A percentile compares a stretch with the other conserved stretches of the same genome.
Evolutionary conservation across 2,329 filamentous ascomycete species (phyloP).

Genomic region (Thelonectria blattea): DNA sequence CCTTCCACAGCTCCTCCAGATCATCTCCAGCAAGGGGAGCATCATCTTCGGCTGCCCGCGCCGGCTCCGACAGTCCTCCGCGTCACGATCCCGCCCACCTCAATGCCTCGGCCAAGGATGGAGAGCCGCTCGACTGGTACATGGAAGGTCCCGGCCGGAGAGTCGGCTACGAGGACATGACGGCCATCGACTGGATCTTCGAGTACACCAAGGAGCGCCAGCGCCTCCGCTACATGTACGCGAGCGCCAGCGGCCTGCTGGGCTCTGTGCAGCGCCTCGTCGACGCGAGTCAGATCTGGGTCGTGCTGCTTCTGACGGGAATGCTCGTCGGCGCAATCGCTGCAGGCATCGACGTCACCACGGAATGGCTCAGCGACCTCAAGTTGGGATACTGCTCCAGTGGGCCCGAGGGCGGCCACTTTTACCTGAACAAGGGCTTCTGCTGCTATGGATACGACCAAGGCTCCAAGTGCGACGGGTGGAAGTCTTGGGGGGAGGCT

Average conservation of each 20-base stretch:
- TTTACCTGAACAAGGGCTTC: slow-evolving; percentile 90
- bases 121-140: slow-evolving; percentile 76
- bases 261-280: slow-evolving; percentile 75
- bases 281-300: slow-evolving; percentile 91
- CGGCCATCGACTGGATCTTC: slow-evolving; percentile 99
- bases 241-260: slow-evolving; percentile 71
- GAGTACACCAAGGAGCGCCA: slow-evolving; percentile 97
- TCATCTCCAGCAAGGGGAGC: slow-evolving; percentile 26
- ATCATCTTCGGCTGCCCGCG: slow-evolving; percentile 28
- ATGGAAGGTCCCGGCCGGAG: slow-evolving; percentile 85
- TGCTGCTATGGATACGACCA: slow-evolving; percentile 94
- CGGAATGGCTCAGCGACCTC: slow-evolving; percentile 91
- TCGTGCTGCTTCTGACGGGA: slow-evolving; percentile 85
- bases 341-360: slow-evolving; percentile 86
- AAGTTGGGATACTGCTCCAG: slow-evolving; percentile 89
- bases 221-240: slow-evolving; percentile 77
- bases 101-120: slow-evolving; percentile 51
- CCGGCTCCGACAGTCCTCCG: slow-evolving; percentile 21
- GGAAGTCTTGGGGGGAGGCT: slow-evolving; percentile 83
- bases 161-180: slow-evolving; percentile 94
- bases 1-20: slow-evolving; percentile 32
- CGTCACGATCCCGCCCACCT: slow-evolving; percentile 23
- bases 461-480: slow-evolving; percentile 80
- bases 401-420: slow-evolving; percentile 75
- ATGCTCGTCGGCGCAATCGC: slow-evolving; percentile 84